Conservation (phyloP, 108 stramenopile species). For the Fistulifera solaris region DNA sequence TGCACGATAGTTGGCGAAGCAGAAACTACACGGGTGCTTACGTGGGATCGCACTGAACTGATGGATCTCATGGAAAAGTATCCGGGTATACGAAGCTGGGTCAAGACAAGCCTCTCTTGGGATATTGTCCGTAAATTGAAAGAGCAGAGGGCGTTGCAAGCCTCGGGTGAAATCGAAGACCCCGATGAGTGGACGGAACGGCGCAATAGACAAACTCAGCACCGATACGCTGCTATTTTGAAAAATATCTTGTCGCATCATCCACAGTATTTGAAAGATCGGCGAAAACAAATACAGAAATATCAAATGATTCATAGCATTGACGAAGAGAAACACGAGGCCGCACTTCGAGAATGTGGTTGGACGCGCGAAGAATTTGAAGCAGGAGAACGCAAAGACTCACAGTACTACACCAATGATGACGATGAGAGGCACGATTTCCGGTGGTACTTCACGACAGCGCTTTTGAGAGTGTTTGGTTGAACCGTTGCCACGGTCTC, state of each 20-base stretch:
- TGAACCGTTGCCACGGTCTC: too few relatives aligned
- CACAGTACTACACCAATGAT: not conserved
- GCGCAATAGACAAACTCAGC: slow-evolving; percentile 62
- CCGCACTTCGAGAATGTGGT: slow-evolving; percentile 31
- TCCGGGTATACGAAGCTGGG: slow-evolving; percentile 34
- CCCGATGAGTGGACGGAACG: slow-evolving; percentile 57
- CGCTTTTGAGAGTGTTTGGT: not conserved
- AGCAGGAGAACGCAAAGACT: slow-evolving; percentile 13
- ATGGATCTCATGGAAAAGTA: slow-evolving; percentile 46
- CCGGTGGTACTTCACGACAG: not conserved
- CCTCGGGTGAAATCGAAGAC: slow-evolving; percentile 40
- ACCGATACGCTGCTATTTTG: slow-evolving; percentile 65
- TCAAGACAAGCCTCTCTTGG: slow-evolving; percentile 69
- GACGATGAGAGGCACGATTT: not conserved
- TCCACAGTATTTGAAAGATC: slow-evolving; percentile 34
- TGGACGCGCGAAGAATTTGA: slow-evolving; percentile 74
- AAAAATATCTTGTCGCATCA: slow-evolving; percentile 46
- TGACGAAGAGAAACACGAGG: slow-evolving; percentile 35
- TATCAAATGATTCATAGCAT: slow-evolving; percentile 79
- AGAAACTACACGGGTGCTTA: slow-evolving; percentile 25
- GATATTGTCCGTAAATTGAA: slow-evolving; percentile 85
- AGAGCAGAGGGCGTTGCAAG: slow-evolving; percentile 49
- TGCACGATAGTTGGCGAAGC: slow-evolving; percentile 46
- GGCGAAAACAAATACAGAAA: slow-evolving; percentile 45
- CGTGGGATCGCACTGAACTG: slow-evolving; percentile 66